Base-by-base conservation (phyloP, 176 grass and related monocot species). In the Juncus effusus region DNA sequence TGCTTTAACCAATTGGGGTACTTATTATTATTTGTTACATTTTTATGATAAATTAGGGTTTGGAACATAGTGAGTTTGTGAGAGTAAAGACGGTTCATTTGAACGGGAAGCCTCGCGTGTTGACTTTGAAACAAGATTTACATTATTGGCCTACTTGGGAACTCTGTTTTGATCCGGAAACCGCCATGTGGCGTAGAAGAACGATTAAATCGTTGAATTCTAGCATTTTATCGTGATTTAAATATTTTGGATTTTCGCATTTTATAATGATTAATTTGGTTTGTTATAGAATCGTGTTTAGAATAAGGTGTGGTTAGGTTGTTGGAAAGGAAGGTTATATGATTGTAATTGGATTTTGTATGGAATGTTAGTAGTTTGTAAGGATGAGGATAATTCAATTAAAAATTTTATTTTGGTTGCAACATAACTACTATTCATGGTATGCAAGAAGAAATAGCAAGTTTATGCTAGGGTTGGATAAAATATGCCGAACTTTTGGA, bases 81-180 rank as follows among this genome's bases (percentile, higher is more conserved):
- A 93, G 94, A 76, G 94, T 99, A 57, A 88, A 58, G 68, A 99
- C 89, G 0, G 89, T 99, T 56, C 88, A 93, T 66, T 78, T 99
- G 64, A 99, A 99, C 73, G 94, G 94, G 61, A 99, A 93, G 73
- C 94, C 94, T 55, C 94, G 89, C 0, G 94, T 99, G 35, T 78
- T 99, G 54, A 90, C 88, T 50, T 59, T 99, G 68, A 99, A 99
- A 69, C 94, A 99, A 79, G 83, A 99, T 62, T 81, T 99, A 85
- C 95, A 90, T 76, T 99, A 99, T 70, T 99, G 95, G 95, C 95
- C 95, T 2, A 90, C 89, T 2, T 99, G 95, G 95, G 89, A 99
- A 38, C 89, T 99, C 63, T 87, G 57, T 52, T 99, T 99, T 63
- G 83, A 99, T 69, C 89, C 83, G 42, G 95, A 90, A 62, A 90